Conservation (phyloP, 208 protist genomes). For the Trypanosoma cruzi region DNA sequence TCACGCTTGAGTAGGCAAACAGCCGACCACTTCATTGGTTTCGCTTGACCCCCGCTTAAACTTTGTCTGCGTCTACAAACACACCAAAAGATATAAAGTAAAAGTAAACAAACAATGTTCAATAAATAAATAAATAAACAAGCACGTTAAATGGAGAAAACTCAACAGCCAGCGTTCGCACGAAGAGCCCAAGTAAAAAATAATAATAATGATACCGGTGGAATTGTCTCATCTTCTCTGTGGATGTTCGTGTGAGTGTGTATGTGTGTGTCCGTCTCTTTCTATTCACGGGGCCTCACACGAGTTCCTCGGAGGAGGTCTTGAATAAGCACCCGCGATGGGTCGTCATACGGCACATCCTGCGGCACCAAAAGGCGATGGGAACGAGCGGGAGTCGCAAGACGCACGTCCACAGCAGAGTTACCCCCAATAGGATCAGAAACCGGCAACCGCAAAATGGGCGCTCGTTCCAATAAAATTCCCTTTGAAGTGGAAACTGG, state of each 20-base stretch:
- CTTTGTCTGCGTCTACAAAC: background rate
- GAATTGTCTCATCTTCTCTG: no score
- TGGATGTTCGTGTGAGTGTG: no score
- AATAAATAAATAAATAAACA: no score
- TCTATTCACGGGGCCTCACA: background rate
- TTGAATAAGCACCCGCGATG: slow-evolving; percentile 26
- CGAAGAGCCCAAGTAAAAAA: no score
- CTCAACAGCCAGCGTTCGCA: no score
- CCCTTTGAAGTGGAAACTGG: background rate
- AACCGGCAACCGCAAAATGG: slow-evolving; percentile 71
- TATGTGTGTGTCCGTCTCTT: no score
- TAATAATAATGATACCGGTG: no score
- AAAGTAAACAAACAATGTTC: background rate
- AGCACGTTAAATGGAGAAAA: no score
- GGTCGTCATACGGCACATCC: slow-evolving; percentile 27
- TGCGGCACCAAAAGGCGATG: slow-evolving; percentile 1
- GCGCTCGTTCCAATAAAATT: slow-evolving; percentile 18
- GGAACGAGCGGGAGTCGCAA: slow-evolving; percentile 27
- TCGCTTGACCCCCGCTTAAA: background rate
- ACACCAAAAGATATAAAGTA: background rate
- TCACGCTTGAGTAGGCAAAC: slow-evolving; percentile 37
- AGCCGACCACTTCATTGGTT: slow-evolving; percentile 1
- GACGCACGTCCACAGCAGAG: slow-evolving; percentile 51
- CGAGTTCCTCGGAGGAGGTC: slow-evolving; percentile 9
- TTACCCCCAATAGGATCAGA: slow-evolving; percentile 8